These are phyloP conservation scores for Fraxinus cuspidata DNA, from an alignment of 257 asterid species.

Conservation along the genomic window DNA sequence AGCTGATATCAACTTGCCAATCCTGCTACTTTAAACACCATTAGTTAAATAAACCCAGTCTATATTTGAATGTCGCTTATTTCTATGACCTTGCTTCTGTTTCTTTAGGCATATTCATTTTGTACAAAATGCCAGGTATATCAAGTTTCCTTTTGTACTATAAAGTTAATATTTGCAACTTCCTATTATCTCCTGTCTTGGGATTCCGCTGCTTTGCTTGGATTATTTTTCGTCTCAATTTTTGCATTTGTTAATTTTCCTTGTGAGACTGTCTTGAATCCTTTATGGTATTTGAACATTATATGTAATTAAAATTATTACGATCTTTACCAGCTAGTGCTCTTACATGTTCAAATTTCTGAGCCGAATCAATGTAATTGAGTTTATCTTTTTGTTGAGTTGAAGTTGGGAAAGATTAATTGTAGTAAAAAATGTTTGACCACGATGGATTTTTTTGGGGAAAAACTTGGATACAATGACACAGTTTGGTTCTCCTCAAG, in stretches of 20 bases:
- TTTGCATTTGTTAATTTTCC: neutral
- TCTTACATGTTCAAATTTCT: conserved; percentile 11
- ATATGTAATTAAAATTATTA: neutral
- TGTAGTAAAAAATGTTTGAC: neutral
- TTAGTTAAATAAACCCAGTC: neutral
- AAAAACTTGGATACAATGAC: neutral
- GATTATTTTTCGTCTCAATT: neutral
- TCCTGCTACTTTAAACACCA: neutral
- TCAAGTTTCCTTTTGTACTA: neutral
- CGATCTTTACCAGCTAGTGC: conserved; percentile 8
- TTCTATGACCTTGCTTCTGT: neutral
- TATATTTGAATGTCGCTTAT: neutral
- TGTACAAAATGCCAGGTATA: neutral
- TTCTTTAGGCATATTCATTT: neutral
- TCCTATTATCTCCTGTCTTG: neutral
- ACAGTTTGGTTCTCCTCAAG: too few species aligned
- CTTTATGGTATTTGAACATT: neutral
- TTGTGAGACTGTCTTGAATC: neutral
- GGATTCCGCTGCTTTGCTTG: conserved; percentile 6
- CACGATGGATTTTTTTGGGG: neutral
- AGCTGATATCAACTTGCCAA: neutral
- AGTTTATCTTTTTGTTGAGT: neutral
- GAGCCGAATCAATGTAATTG: neutral
- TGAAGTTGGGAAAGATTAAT: neutral
- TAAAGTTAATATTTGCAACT: neutral